Evolutionary conservation across 306 rosid genomes (phyloP).

Genomic region (Lablab purpureus): DNA sequence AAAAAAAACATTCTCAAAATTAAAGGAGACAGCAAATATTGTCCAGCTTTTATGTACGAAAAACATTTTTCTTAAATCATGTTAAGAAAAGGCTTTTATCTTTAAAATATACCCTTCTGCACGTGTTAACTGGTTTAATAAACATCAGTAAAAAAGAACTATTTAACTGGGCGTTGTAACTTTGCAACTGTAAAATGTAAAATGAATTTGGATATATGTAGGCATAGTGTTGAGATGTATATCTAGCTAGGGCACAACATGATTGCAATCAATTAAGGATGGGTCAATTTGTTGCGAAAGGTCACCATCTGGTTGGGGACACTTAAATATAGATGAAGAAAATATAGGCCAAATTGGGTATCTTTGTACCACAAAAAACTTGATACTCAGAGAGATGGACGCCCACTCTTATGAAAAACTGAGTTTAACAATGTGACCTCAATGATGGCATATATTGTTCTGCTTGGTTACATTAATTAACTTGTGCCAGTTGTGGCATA

Average conservation of each 20-base stretch:
- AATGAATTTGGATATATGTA: conserved; percentile 31
- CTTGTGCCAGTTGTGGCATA: conserved; percentile 46
- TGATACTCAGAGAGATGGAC: conserved; percentile 46
- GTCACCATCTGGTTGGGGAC: conserved; percentile 73
- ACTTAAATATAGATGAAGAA: conserved; percentile 46
- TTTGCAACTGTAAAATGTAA: conserved; percentile 19
- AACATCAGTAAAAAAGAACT: neutral
- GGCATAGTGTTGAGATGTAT: neutral
- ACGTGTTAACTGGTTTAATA: neutral
- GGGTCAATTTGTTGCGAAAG: conserved; percentile 60
- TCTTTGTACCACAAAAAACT: conserved; percentile 43
- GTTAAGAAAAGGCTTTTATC: neutral
- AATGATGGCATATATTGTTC: conserved; percentile 43
- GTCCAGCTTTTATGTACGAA: neutral
- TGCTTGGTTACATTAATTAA: conserved; percentile 45
- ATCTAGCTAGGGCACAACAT: conserved; percentile 57
- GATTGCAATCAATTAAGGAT: conserved; percentile 56
- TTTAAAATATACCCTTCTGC: neutral
- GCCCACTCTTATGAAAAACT: conserved; percentile 52
- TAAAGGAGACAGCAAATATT: neutral
- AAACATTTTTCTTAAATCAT: neutral
- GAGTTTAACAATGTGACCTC: conserved; percentile 44
- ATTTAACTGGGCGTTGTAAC: neutral
- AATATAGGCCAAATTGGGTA: conserved; percentile 49
- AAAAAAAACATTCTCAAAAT: neutral